Conservation (phyloP, 352 stramenopile genomes). For the Pythium biforme region DNA sequence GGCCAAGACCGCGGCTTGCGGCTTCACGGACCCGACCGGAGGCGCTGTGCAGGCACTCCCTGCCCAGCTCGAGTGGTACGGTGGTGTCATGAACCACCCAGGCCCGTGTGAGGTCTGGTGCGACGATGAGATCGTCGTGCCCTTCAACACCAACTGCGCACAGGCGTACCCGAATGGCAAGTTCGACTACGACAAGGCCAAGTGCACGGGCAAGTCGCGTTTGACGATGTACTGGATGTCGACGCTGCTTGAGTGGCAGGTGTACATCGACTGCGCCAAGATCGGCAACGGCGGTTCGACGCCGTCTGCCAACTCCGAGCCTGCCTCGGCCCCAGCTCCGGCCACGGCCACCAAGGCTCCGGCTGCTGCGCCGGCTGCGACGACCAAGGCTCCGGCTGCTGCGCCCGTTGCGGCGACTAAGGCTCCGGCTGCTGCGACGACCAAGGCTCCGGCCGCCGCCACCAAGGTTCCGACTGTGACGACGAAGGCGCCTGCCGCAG, state of each 20-base stretch:
- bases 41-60: slow-evolving; percentile 23
- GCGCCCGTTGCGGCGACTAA: no score
- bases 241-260: slow-evolving; percentile 51
- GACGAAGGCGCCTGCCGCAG: no score
- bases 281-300: slow-evolving; percentile 3
- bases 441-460: no score
- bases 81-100: slow-evolving; percentile 33
- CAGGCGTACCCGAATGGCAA: slow-evolving; percentile 31
- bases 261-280: slow-evolving; percentile 34
- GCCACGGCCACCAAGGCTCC: no score
- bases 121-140: slow-evolving; percentile 31
- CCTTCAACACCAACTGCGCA: slow-evolving; percentile 35
- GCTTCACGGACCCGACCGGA: slow-evolving; percentile 41
- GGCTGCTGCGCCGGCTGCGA: no score
- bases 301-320: no score
- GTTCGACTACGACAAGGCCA: slow-evolving; percentile 35
- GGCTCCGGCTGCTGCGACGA: no score
- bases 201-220: slow-evolving; percentile 33
- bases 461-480: no score
- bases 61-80: slow-evolving; percentile 40
- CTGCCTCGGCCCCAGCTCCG: no score
- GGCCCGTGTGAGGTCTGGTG: slow-evolving; percentile 50
- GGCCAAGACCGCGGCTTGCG: slow-evolving; percentile 28
- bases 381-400: no score
- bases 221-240: slow-evolving; percentile 54